phyloP scores from a whole-genome alignment of 257 asterid genomes.

The Anisodus tanguticus region DNA sequence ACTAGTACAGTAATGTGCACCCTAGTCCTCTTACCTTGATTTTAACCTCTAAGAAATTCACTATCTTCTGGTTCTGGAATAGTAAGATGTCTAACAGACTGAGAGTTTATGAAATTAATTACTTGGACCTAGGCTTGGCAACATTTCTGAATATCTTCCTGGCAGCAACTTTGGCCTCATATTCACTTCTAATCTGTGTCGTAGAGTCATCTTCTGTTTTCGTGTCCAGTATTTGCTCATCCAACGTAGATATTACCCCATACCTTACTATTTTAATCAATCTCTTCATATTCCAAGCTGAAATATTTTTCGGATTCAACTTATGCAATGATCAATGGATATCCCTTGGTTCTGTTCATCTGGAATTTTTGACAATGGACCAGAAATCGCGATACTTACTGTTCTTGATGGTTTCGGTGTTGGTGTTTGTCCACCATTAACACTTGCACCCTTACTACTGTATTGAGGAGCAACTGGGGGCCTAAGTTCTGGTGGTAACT shows the following conservation, averaged over 20 bases:
- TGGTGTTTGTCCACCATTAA: slow-evolving; percentile 49
- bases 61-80: slow-evolving; percentile 9
- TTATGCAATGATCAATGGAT: slow-evolving; percentile 71
- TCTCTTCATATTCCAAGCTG: slow-evolving; percentile 98
- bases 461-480: slow-evolving; percentile 37
- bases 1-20: not conserved
- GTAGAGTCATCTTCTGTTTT: slow-evolving; percentile 65
- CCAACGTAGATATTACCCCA: slow-evolving; percentile 76
- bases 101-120: slow-evolving; percentile 30
- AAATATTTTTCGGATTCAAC: slow-evolving; percentile 71
- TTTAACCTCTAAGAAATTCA: not conserved
- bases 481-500: slow-evolving; percentile 71
- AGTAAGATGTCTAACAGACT: not conserved
- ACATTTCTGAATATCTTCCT: slow-evolving; percentile 86
- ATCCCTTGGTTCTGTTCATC: slow-evolving; percentile 56
- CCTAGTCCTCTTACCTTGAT: not conserved
- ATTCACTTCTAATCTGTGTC: slow-evolving; percentile 77
- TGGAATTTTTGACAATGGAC: slow-evolving; percentile 44
- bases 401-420: slow-evolving; percentile 58
- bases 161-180: slow-evolving; percentile 82
- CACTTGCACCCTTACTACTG: slow-evolving; percentile 21
- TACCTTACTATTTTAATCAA: slow-evolving; percentile 69
- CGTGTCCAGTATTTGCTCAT: slow-evolving; percentile 62
- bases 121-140: slow-evolving; percentile 85
- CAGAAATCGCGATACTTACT: slow-evolving; percentile 46